These are phyloP conservation scores for Trametes pubescens DNA, from an alignment of 1,284 basidiomycete genomes.

Conservation along the genomic window DNA sequence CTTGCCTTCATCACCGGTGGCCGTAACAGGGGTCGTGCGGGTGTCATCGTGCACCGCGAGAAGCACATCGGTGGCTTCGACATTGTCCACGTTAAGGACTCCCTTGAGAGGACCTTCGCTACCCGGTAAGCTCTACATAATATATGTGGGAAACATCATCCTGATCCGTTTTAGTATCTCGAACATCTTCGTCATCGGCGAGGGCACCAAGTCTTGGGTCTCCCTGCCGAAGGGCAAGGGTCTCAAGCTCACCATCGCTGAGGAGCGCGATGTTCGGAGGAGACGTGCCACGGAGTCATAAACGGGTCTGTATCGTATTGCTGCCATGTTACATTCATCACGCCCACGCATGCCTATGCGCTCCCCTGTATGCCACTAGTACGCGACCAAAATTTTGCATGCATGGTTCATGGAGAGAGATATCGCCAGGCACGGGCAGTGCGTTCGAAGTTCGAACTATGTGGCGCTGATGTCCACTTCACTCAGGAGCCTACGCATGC, in stretches of 20 bases:
- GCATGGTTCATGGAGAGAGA: conserved; percentile 30
- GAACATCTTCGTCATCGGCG: conserved; percentile 98
- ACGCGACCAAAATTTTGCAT: conserved; percentile 42
- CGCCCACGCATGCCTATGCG: conserved; percentile 47
- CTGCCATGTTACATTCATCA: conserved; percentile 42
- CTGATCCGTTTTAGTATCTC: conserved; percentile 69
- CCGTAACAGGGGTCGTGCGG: conserved; percentile 99
- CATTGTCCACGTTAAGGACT: conserved; percentile 97
- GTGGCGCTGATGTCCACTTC: no score
- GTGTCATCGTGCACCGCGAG: conserved; percentile 95
- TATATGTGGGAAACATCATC: conserved; percentile 2
- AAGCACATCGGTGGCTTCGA: conserved; percentile 98
- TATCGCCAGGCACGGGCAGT: background rate
- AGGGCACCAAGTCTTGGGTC: conserved; percentile 96
- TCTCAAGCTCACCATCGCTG: conserved; percentile 90
- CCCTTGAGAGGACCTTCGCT: conserved; percentile 94
- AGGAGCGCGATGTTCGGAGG: conserved; percentile 85
- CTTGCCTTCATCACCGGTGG: conserved; percentile 98
- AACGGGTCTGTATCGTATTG: conserved; percentile 41
- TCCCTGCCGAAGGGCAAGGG: conserved; percentile 99
- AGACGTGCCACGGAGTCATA: conserved; percentile 68
- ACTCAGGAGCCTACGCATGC: no score
- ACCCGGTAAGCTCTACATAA: conserved; percentile 74
- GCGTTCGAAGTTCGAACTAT: no score
- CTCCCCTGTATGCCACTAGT: conserved; percentile 59